These are phyloP conservation scores for Cyberlindnera mrakii DNA, from an alignment of 805 yeast species.

Conservation along the genomic window DNA sequence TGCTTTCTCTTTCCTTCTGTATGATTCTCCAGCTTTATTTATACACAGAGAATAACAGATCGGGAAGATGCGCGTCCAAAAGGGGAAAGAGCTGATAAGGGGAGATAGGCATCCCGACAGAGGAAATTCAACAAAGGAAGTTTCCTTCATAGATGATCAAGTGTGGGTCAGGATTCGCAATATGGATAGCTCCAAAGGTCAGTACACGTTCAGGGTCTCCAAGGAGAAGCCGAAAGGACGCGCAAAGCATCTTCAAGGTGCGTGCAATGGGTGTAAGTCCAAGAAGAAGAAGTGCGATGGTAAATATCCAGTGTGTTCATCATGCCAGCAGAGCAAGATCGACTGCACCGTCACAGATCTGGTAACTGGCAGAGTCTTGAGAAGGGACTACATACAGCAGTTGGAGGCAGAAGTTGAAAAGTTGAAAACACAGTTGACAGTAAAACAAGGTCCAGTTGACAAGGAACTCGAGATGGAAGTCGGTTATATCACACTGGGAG, in stretches of 20 bases:
- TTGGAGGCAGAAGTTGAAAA: conserved; percentile 31
- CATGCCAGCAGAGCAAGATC: conserved; percentile 33
- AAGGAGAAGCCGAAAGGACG: conserved; percentile 1
- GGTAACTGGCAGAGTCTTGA: conserved; percentile 41
- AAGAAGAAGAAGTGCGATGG: conserved; percentile 49
- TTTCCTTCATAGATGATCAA: neutral
- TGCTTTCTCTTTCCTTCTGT: no score
- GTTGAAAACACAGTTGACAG: neutral
- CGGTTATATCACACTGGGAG: conserved; percentile 26
- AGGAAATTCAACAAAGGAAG: neutral
- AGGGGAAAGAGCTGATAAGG: neutral
- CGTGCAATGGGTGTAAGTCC: conserved; percentile 44
- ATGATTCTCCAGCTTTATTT: no score
- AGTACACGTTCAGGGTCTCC: conserved; percentile 7
- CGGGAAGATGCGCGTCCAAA: neutral
- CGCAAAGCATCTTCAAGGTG: conserved; percentile 33
- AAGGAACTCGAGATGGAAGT: conserved; percentile 23
- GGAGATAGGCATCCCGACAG: neutral
- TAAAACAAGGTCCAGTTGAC: conserved; percentile 2
- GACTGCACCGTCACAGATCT: conserved; percentile 44
- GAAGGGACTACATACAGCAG: conserved; percentile 38
- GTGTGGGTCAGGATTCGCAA: no score
- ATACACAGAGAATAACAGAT: no score
- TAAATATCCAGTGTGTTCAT: conserved; percentile 40
- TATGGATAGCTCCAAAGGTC: neutral